These are phyloP conservation scores for Talaromyces borbonicus DNA, from an alignment of 495 filamentous ascomycete genomes.

Conservation along the genomic window DNA sequence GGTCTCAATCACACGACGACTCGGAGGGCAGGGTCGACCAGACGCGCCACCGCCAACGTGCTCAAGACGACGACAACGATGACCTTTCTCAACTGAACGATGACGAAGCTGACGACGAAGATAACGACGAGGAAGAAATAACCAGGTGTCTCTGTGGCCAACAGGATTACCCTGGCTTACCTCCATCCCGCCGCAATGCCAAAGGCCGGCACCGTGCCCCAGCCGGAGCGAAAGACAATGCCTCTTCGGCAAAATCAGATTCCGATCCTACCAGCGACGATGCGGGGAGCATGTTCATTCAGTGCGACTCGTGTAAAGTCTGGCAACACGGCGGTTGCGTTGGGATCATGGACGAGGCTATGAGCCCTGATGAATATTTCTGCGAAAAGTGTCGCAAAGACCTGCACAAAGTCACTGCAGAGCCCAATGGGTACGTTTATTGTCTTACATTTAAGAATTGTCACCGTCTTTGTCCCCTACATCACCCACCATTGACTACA, in stretches of 20 bases:
- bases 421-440: slow-evolving; percentile 69
- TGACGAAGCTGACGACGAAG: slow-evolving; percentile 52
- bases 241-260: slow-evolving; percentile 28
- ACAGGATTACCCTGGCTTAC: slow-evolving; percentile 89
- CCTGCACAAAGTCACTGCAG: slow-evolving; percentile 70
- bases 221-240: slow-evolving; percentile 30
- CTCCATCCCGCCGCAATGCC: slow-evolving; percentile 52
- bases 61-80: slow-evolving; percentile 50
- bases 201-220: slow-evolving; percentile 30
- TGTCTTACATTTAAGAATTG: slow-evolving; percentile 3
- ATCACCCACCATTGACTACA: slow-evolving; percentile 12
- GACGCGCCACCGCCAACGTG: slow-evolving; percentile 64
- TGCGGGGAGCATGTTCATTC: slow-evolving; percentile 88
- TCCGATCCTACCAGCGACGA: slow-evolving; percentile 62
- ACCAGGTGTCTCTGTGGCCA: slow-evolving; percentile 92
- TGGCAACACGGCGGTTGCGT: slow-evolving; percentile 99
- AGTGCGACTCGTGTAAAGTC: slow-evolving; percentile 95
- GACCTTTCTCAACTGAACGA: slow-evolving; percentile 38
- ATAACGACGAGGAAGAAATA: slow-evolving; percentile 77
- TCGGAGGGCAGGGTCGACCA: slow-evolving; percentile 50
- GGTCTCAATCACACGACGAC: slow-evolving; percentile 75
- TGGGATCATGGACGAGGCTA: slow-evolving; percentile 86
- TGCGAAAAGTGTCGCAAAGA: slow-evolving; percentile 92
- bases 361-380: slow-evolving; percentile 93
- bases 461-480: slow-evolving; percentile 6